A percentile compares a stretch with the other conserved stretches of the same genome.
Evolutionary conservation across 305 asterid species (phyloP).

Genomic region (Petunia hybrid): DNA sequence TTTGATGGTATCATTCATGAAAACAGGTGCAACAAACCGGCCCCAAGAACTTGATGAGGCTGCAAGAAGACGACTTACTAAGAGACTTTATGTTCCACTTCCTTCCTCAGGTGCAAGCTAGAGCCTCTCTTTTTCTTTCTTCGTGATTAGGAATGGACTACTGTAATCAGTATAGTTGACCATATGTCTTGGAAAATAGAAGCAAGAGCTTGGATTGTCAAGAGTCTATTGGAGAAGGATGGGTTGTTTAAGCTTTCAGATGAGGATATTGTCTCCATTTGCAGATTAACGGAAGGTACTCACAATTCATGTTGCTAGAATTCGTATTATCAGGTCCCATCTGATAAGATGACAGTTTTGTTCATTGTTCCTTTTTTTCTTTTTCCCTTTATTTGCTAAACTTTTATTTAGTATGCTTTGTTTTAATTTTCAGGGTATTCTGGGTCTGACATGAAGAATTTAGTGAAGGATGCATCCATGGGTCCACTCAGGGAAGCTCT

Average conservation of each 20-base stretch:
- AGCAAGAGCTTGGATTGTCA: conserved; percentile 95
- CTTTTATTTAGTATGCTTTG: conserved; percentile 16
- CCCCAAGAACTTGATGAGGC: conserved; percentile 99
- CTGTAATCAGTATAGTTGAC: background rate
- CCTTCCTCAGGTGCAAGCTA: conserved; percentile 83
- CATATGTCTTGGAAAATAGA: conserved; percentile 56
- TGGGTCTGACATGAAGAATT: conserved; percentile 97
- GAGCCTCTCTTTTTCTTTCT: background rate
- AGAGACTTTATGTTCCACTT: conserved; percentile 94
- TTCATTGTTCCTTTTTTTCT: conserved; percentile 19
- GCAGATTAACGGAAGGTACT: conserved; percentile 87
- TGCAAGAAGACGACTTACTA: conserved; percentile 96
- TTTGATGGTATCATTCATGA: conserved; percentile 26
- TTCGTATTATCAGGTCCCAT: conserved; percentile 20
- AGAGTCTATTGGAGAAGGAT: conserved; percentile 85
- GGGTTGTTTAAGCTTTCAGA: conserved; percentile 76
- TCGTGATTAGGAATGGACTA: background rate
- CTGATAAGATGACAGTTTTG: conserved; percentile 21
- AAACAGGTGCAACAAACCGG: conserved; percentile 95
- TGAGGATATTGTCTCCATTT: conserved; percentile 73
- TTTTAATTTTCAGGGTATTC: conserved; percentile 70
- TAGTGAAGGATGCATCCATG: conserved; percentile 99
- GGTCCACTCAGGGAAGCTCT: conserved; percentile 99
- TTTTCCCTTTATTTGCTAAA: conserved; percentile 7
- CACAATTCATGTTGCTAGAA: conserved; percentile 24